Conservation (phyloP, 2,329 filamentous ascomycete species). For the Ustulina deusta region DNA sequence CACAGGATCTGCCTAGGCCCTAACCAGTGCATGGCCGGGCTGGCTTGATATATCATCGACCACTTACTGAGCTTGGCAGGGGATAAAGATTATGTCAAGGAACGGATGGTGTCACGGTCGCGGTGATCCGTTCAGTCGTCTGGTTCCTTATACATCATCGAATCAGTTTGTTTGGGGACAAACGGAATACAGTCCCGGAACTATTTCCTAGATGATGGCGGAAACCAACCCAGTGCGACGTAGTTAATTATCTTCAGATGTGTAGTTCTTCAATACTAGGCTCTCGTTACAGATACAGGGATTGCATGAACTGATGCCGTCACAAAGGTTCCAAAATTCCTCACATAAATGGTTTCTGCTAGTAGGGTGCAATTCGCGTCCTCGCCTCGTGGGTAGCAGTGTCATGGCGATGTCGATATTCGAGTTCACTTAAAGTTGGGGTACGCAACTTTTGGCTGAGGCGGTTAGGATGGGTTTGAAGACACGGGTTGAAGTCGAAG, state of each 20-base stretch:
- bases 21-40: background rate
- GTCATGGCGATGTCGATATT: background rate
- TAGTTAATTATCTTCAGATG: conserved; percentile 1
- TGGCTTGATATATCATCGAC: conserved; percentile 13
- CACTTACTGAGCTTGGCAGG: conserved; percentile 12
- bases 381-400: background rate
- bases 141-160: background rate
- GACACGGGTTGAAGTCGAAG: background rate
- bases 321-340: background rate
- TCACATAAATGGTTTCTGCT: background rate
- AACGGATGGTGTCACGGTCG: conserved; percentile 5
- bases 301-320: background rate
- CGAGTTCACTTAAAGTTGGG: background rate
- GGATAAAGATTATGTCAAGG: conserved; percentile 2
- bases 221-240: background rate
- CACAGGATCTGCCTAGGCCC: background rate
- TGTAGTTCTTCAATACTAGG: background rate
- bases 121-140: conserved; percentile 8
- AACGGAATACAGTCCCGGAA: conserved; percentile 5
- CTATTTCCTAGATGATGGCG: background rate
- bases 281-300: background rate
- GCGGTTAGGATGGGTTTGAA: background rate
- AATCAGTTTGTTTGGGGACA: conserved; percentile 11
- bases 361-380: background rate
- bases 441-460: background rate